Percentiles rank a stretch among this genome's conserved stretches.
Conservation (phyloP, 2,329 filamentous ascomycete genomes). For the Colletotrichum siamense region DNA sequence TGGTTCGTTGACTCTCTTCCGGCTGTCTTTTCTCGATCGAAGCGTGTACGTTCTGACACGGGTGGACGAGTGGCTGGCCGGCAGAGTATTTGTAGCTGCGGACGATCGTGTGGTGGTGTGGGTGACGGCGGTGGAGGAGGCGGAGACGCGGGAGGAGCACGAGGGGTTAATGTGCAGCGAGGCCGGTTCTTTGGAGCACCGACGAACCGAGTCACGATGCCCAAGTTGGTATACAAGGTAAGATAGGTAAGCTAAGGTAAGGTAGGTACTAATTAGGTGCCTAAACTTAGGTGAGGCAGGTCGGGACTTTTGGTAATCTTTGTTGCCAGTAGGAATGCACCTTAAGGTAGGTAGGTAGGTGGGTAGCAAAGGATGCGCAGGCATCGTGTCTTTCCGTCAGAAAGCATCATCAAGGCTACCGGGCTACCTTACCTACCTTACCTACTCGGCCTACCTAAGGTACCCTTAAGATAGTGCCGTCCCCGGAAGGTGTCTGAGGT, state of each 20-base stretch:
- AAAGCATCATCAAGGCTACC: background rate
- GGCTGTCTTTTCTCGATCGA: background rate
- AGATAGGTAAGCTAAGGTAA: background rate
- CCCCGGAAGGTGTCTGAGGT: background rate
- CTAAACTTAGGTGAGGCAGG: background rate
- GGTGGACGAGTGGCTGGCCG: background rate
- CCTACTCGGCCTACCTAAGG: background rate
- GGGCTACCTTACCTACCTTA: background rate
- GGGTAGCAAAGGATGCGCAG: background rate
- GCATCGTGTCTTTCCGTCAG: background rate
- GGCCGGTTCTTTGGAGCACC: constrained; percentile 12
- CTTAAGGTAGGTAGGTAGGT: background rate
- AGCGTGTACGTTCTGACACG: background rate
- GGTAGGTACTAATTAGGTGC: background rate
- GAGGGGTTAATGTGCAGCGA: constrained; percentile 14
- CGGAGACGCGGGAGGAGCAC: background rate
- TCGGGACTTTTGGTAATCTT: background rate
- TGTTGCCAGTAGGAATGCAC: background rate
- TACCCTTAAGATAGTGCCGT: background rate
- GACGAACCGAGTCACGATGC: background rate
- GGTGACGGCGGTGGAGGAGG: background rate
- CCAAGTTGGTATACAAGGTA: background rate
- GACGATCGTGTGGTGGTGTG: background rate
- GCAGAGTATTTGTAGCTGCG: background rate
- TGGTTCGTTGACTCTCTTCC: background rate